phyloP scores from a whole-genome alignment of 2,329 filamentous ascomycete genomes.

The Thermothelomyces thermophilus region DNA sequence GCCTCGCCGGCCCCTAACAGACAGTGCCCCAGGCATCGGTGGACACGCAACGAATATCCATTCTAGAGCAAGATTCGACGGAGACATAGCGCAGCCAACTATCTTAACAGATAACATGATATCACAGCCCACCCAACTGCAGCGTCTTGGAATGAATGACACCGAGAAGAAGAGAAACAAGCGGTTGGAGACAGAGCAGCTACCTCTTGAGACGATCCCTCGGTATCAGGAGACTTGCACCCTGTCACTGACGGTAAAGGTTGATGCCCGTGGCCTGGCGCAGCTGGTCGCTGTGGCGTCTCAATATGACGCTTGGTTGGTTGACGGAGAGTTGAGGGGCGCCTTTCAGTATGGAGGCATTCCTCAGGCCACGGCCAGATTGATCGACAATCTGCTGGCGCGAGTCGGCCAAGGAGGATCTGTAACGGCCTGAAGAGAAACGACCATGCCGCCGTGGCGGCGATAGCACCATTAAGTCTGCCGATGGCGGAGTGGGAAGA shows the following conservation, averaged over 20 bases:
- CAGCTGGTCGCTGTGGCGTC: neutral
- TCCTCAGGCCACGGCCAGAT: neutral
- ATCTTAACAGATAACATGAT: constrained; percentile 11
- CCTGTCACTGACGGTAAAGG: constrained; percentile 15
- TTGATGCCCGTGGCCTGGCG: constrained; percentile 2
- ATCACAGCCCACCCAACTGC: constrained; percentile 20
- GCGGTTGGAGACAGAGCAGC: constrained; percentile 21
- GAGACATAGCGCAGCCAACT: constrained; percentile 2
- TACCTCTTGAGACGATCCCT: constrained; percentile 25
- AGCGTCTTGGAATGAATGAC: constrained; percentile 15
- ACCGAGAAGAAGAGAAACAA: constrained; percentile 17
- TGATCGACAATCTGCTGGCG: constrained; percentile 6
- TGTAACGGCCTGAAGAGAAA: neutral
- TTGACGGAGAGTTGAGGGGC: constrained; percentile 9
- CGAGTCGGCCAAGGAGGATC: neutral
- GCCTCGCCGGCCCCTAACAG: neutral
- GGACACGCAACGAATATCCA: neutral
- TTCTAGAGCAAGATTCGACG: constrained; percentile 1
- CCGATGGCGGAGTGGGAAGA: neutral
- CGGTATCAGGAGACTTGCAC: constrained; percentile 9
- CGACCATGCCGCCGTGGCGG: neutral
- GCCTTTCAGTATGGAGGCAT: neutral
- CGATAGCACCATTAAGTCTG: neutral
- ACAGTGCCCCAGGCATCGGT: neutral
- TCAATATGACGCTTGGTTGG: constrained; percentile 13